Evolutionary conservation across 192 early-diverging fungal species (phyloP), one percentile per base, ranked within the genome.

Genomic region (Thoreauomyces humboldtii): DNA sequence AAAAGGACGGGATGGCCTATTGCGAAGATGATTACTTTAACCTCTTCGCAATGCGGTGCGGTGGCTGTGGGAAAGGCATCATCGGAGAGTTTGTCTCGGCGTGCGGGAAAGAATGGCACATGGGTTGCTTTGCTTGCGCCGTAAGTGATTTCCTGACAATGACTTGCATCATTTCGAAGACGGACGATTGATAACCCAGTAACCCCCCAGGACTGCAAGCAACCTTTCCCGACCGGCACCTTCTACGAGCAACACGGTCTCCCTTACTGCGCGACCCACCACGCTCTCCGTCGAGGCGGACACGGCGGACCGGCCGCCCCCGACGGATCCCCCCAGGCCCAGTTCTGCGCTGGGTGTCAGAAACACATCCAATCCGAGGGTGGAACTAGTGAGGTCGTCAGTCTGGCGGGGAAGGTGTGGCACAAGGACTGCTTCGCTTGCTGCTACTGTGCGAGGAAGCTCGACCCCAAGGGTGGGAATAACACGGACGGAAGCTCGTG

Each of bases 71-170:
- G 14, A 56, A 67, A 29, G 59, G 44, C 32, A 72, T 77, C 21
- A 28, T 72, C 19, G 75, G 74, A 9, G 75, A 77, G 24, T 77
- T 61, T 63, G 70, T 77, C 31, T 63, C 69, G n/a, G 75, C 75
- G 0, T 65, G 77, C 32, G 74, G 72, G 27, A 72, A 71, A 34
- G 61, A 60, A 25, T 77, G 73, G 73, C 75, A 77, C 44, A 46
- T 65, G 36, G 55, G 27, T 19, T 77, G 75, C 56, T 77, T 77
- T 55, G 63, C 45, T 28, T 77, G 75, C 47, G 52, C 51, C 12
- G 72, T 73, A 42, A 63, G 72, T 72, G 41, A 22, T 41, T 7
- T 2, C n/a, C n/a, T n/a, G n/a, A n/a, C n/a, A n/a, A n/a, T n/a
- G n/a, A n/a, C n/a, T n/a, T n/a, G n/a, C n/a, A n/a, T n/a, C n/a